Evolutionary conservation across 1,139 yeast species (phyloP).

Genomic region (Tardiomyces digboiensis): DNA sequence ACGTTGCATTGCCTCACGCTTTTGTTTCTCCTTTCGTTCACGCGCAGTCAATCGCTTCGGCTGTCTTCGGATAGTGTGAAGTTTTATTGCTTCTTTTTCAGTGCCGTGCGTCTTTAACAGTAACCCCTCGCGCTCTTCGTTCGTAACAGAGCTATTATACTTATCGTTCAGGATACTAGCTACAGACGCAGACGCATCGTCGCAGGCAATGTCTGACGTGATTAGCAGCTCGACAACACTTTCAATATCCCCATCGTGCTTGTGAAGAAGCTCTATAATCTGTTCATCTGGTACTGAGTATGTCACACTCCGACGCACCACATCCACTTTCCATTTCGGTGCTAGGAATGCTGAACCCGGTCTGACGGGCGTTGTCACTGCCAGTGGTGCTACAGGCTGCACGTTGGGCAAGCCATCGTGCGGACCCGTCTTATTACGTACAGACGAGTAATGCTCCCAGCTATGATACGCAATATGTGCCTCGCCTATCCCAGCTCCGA

Average conservation of each 20-base stretch:
- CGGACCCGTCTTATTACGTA: conserved; percentile 30
- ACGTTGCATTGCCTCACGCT: conserved; percentile 21
- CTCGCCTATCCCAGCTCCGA: conserved; percentile 1
- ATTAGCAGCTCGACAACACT: conserved; percentile 2
- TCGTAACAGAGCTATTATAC: no score
- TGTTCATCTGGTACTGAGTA: conserved; percentile 5
- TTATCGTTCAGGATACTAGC: no score
- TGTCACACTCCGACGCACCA: conserved; percentile 17
- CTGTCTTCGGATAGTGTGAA: no score
- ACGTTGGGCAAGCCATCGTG: conserved; percentile 29
- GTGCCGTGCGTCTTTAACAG: no score
- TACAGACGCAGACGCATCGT: no score
- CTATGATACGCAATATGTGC: conserved; percentile 33
- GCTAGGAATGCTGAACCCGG: conserved; percentile 3
- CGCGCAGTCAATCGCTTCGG: conserved; percentile 17
- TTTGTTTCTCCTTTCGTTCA: conserved; percentile 24
- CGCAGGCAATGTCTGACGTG: conserved; percentile 4
- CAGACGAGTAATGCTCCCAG: conserved; percentile 35
- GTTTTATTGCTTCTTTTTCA: no score
- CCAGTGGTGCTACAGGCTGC: conserved; percentile 9
- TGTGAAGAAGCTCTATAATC: conserved; percentile 4
- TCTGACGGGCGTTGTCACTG: conserved; percentile 5
- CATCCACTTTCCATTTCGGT: conserved; percentile 25
- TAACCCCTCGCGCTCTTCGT: no score
- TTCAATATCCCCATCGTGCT: conserved; percentile 1